Evolutionary conservation across 1,139 yeast species (phyloP).

Genomic region (Hyphopichia pseudoburtonii): DNA sequence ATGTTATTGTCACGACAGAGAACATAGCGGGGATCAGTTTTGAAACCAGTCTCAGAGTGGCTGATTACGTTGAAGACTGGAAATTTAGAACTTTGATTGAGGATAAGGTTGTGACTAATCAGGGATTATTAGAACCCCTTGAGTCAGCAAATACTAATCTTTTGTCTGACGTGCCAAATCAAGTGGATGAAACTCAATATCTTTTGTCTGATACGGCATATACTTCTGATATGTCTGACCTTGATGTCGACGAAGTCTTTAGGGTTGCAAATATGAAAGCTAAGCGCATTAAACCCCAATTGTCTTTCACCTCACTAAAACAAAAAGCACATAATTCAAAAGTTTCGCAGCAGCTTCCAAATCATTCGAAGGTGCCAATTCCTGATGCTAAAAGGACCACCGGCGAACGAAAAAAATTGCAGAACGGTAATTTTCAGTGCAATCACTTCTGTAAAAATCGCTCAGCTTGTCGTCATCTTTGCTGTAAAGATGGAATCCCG

Average conservation of each 20-base stretch:
- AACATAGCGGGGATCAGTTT: constrained; percentile 34
- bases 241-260: constrained; percentile 1
- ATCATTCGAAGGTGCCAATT: no score
- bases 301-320: neutral
- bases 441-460: constrained; percentile 40
- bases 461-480: constrained; percentile 37
- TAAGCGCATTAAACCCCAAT: neutral
- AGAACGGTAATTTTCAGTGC: constrained; percentile 33
- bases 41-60: constrained; percentile 1
- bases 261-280: neutral
- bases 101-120: no score
- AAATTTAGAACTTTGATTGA: neutral
- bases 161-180: neutral
- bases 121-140: no score
- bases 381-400: neutral
- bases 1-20: constrained; percentile 30
- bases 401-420: constrained; percentile 8
- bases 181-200: neutral
- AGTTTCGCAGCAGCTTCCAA: no score
- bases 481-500: constrained; percentile 43
- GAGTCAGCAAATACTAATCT: no score
- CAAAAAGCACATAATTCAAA: neutral
- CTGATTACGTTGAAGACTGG: constrained; percentile 5
- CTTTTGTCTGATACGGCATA: neutral
- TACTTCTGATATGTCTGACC: neutral